phyloP scores from a whole-genome alignment of 2,329 filamentous ascomycete species.

The Calonectria crousiana region DNA sequence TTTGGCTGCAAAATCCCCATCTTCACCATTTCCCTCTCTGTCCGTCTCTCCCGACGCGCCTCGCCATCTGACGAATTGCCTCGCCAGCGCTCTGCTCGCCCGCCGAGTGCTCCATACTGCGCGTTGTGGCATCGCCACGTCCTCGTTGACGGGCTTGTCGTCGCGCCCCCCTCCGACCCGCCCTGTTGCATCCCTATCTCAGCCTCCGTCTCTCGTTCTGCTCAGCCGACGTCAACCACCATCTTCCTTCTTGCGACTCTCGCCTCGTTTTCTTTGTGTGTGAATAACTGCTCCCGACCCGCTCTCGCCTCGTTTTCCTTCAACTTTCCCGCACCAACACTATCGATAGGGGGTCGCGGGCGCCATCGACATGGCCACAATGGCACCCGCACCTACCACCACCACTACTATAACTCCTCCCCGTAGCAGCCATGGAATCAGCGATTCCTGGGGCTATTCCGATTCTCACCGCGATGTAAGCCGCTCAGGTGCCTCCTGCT shows the following conservation, averaged over 20 bases:
- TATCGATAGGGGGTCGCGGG: conserved; percentile 45
- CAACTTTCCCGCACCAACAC: background rate
- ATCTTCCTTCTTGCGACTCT: background rate
- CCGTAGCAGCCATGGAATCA: conserved; percentile 62
- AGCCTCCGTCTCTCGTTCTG: background rate
- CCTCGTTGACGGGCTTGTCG: conserved; percentile 22
- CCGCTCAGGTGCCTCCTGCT: background rate
- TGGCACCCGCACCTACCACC: conserved; percentile 63
- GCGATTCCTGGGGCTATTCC: conserved; percentile 58
- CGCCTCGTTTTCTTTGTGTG: background rate
- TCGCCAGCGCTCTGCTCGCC: conserved; percentile 31
- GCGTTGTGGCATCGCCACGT: conserved; percentile 21
- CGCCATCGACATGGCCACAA: conserved; percentile 61
- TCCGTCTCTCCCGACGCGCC: conserved; percentile 36
- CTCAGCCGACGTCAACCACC: background rate
- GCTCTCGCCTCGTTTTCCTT: background rate
- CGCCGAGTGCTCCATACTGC: conserved; percentile 20
- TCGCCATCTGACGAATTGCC: conserved; percentile 37
- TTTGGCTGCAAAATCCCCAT: conserved; percentile 37
- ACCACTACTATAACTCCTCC: conserved; percentile 62
- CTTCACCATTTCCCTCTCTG: conserved; percentile 33
- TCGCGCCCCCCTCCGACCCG: conserved; percentile 29
- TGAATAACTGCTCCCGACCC: background rate
- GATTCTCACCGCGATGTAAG: conserved; percentile 54
- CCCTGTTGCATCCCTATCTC: conserved; percentile 25